These are phyloP conservation scores for Verticillium albo-atrum DNA, from an alignment of 2,329 filamentous ascomycete species.

Conservation along the genomic window DNA sequence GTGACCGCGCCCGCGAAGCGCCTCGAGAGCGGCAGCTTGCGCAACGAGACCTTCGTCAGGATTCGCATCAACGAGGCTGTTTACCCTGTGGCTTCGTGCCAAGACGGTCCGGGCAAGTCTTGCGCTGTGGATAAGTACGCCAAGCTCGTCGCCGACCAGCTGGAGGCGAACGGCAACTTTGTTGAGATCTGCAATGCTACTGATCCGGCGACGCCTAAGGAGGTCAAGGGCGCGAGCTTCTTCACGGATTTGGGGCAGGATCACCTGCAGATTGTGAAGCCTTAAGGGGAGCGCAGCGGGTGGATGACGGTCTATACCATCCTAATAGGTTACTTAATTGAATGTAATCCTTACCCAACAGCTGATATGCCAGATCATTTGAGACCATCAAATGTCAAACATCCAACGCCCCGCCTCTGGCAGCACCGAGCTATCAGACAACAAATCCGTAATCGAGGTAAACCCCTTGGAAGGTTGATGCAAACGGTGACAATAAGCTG, in stretches of 20 bases:
- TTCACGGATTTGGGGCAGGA: slow-evolving; percentile 38
- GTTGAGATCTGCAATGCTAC: slow-evolving; percentile 43
- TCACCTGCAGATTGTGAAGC: slow-evolving; percentile 23
- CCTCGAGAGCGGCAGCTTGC: slow-evolving; percentile 1
- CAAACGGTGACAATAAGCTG: too few species aligned
- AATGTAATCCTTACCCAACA: too few species aligned
- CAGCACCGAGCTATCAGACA: too few species aligned
- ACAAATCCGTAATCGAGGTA: too few species aligned
- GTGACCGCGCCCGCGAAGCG: background rate
- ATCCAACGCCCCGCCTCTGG: too few species aligned
- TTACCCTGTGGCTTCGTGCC: slow-evolving; percentile 53
- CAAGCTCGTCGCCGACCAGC: slow-evolving; percentile 38
- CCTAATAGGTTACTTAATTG: too few species aligned
- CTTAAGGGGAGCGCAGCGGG: slow-evolving; percentile 10
- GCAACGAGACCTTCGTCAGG: slow-evolving; percentile 43
- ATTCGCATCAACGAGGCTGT: slow-evolving; percentile 59
- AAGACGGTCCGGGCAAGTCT: slow-evolving; percentile 49
- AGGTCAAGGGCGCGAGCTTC: slow-evolving; percentile 43
- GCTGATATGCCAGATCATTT: too few species aligned
- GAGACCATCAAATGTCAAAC: too few species aligned
- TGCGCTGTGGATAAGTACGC: slow-evolving; percentile 44
- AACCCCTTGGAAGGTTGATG: too few species aligned
- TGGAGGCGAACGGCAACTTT: slow-evolving; percentile 44
- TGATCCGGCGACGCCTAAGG: slow-evolving; percentile 28
- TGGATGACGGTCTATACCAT: too few species aligned